These are phyloP conservation scores for Fomitiporia mediterranea DNA, from an alignment of 1,284 basidiomycete species.

Conservation along the genomic window DNA sequence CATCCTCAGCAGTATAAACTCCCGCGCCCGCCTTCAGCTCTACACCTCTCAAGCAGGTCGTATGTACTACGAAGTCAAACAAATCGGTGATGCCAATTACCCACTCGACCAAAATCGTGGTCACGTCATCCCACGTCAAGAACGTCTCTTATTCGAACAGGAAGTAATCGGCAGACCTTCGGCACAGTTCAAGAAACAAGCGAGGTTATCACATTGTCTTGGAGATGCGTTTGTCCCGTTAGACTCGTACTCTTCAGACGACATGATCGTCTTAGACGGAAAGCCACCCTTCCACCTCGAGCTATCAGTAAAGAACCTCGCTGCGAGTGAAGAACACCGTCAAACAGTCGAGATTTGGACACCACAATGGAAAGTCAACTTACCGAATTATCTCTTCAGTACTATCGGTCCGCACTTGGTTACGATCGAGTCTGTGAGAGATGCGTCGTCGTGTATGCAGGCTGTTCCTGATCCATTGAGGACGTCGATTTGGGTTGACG, in stretches of 20 bases:
- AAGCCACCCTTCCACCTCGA: conserved; percentile 84
- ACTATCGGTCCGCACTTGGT: conserved; percentile 81
- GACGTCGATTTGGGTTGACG: conserved; percentile 74
- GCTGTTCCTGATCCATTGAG: conserved; percentile 60
- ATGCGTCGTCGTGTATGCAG: conserved; percentile 78
- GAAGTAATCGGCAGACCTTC: conserved; percentile 74
- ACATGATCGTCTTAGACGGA: conserved; percentile 63
- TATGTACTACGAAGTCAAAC: conserved; percentile 86
- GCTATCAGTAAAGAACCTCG: conserved; percentile 73
- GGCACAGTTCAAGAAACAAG: conserved; percentile 66
- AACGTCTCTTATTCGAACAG: conserved; percentile 77
- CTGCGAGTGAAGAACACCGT: conserved; percentile 56
- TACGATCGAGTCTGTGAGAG: conserved; percentile 68
- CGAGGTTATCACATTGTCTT: conserved; percentile 73
- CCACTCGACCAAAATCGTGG: conserved; percentile 60
- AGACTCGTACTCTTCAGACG: conserved; percentile 51
- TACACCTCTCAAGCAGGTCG: conserved; percentile 75
- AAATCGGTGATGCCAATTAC: conserved; percentile 87
- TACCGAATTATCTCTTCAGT: conserved; percentile 69
- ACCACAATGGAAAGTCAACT: conserved; percentile 70
- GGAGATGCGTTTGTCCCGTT: conserved; percentile 58
- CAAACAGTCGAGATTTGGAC: conserved; percentile 56
- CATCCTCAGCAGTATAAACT: conserved; percentile 82
- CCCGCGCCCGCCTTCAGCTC: conserved; percentile 78
- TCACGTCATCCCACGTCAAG: conserved; percentile 54